phyloP scores from a whole-genome alignment of 1,284 basidiomycete genomes.

The Microbotryum scabiosae region DNA sequence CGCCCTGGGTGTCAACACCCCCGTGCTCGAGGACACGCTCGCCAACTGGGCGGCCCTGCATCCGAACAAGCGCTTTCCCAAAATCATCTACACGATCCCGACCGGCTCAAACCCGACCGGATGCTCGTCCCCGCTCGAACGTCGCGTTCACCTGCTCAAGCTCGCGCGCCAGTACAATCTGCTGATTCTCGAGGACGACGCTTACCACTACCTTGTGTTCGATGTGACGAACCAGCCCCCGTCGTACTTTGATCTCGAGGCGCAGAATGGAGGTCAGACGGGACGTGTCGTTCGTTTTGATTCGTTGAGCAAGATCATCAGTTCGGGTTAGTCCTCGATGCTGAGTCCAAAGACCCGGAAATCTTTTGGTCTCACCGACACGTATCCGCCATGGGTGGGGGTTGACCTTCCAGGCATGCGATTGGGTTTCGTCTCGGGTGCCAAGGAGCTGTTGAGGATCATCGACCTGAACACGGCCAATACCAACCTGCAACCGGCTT shows the following conservation, averaged over 20 bases:
- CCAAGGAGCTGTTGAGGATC: constrained; percentile 59
- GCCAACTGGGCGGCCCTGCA: constrained; percentile 58
- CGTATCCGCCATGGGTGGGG: too few species aligned
- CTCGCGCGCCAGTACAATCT: constrained; percentile 68
- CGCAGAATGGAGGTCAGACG: constrained; percentile 27
- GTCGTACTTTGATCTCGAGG: constrained; percentile 72
- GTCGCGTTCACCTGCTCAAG: constrained; percentile 67
- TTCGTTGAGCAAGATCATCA: constrained; percentile 78
- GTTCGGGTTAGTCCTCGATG: constrained; percentile 50
- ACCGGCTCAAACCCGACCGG: constrained; percentile 64
- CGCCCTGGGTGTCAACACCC: constrained; percentile 60
- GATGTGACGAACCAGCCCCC: constrained; percentile 50
- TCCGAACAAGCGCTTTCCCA: constrained; percentile 60
- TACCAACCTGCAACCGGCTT: constrained; percentile 65
- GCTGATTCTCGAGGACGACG: constrained; percentile 80
- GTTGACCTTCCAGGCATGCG: constrained; percentile 37
- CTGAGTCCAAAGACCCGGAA: background rate
- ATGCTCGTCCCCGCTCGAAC: constrained; percentile 60
- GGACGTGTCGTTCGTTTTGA: constrained; percentile 81
- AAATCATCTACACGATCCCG: constrained; percentile 68
- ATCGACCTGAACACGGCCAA: constrained; percentile 62
- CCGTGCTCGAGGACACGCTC: constrained; percentile 57
- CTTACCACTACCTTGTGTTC: constrained; percentile 61
- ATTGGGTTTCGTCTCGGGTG: constrained; percentile 74
- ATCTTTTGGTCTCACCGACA: background rate